Conservation (phyloP, 164 flowering plant genomes). For the Vitis riparia region DNA sequence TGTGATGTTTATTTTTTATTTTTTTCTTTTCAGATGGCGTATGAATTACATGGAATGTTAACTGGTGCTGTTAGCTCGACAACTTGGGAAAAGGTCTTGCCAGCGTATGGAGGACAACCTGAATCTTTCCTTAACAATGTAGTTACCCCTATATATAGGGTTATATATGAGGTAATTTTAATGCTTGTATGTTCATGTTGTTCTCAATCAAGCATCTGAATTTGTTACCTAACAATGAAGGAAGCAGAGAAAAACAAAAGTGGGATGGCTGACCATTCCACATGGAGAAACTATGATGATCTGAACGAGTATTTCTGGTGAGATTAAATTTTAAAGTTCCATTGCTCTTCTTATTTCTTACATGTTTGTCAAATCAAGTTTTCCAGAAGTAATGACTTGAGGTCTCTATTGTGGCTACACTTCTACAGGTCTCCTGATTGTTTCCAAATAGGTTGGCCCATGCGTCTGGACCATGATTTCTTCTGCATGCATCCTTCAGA, state of each 20-base stretch:
- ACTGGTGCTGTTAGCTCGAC: conserved; percentile 53
- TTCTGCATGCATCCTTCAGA: conserved; percentile 31
- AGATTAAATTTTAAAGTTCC: conserved; percentile 5
- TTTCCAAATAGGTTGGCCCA: conserved; percentile 72
- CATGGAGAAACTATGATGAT: conserved; percentile 98
- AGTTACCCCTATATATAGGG: conserved; percentile 76
- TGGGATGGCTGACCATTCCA: conserved; percentile 81
- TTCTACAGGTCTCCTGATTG: conserved; percentile 58
- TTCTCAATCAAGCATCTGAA: conserved; percentile 22
- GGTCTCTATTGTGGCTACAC: conserved; percentile 8
- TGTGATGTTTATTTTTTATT: background rate
- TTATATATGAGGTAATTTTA: conserved; percentile 65
- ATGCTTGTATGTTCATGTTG: background rate
- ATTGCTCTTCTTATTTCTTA: conserved; percentile 1
- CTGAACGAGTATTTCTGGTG: conserved; percentile 96
- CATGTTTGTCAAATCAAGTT: background rate
- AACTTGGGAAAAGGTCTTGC: conserved; percentile 61
- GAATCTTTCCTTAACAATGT: conserved; percentile 80
- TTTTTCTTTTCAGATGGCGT: conserved; percentile 71
- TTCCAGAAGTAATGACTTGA: conserved; percentile 8
- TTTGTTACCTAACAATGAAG: conserved; percentile 38
- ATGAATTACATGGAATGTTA: conserved; percentile 71
- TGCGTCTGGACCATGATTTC: conserved; percentile 57
- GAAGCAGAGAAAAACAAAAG: conserved; percentile 74
- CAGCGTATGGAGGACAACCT: conserved; percentile 66